phyloP scores from a whole-genome alignment of 2,329 filamentous ascomycete genomes.

The Colletotrichum lupini region DNA sequence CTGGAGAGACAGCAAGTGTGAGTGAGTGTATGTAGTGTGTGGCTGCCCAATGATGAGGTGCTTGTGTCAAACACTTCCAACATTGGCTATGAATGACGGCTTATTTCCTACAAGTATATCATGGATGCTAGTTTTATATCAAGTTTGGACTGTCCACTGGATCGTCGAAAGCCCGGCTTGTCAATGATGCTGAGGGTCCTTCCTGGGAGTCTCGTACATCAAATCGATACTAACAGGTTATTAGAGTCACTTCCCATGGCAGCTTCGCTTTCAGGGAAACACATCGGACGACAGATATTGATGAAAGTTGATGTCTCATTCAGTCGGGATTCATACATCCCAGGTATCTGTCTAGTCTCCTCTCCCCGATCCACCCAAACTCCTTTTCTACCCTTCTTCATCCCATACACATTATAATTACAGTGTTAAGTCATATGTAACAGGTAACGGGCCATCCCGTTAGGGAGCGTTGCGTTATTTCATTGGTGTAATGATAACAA shows the following conservation, averaged over 20 bases:
- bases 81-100: no score
- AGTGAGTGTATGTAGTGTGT: no score
- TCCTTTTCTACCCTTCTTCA: neutral
- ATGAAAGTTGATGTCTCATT: neutral
- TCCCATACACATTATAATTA: conserved; percentile 24
- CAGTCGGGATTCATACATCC: neutral
- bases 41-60: no score
- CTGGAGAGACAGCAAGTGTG: neutral
- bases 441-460: rapidly evolving
- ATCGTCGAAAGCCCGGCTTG: no score
- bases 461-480: neutral
- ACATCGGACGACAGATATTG: neutral
- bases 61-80: no score
- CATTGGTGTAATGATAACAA: conserved; percentile 33
- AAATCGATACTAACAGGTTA: neutral
- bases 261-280: neutral
- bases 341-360: neutral
- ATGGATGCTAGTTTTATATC: no score
- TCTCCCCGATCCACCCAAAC: neutral
- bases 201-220: no score
- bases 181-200: no score
- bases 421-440: neutral
- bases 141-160: no score
- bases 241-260: neutral
- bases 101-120: no score